Base-by-base conservation (phyloP, 1,284 basidiomycete genomes). In the Ganoderma boninense region DNA sequence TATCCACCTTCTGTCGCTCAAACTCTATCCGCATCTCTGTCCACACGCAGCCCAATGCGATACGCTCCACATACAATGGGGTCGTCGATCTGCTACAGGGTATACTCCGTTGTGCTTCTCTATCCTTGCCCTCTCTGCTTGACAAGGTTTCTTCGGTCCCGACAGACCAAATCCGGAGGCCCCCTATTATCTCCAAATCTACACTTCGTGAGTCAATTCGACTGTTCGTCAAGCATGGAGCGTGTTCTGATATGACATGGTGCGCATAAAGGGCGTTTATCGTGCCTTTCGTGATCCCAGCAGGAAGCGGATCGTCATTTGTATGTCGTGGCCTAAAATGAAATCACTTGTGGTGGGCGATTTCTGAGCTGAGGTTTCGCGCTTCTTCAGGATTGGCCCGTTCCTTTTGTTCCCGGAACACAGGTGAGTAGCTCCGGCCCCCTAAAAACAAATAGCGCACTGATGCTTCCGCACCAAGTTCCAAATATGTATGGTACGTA, bases 401-500 rank as follows among this genome's bases (percentile, higher is more conserved):
- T 90, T 42, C 89, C 89, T 0, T 91, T 88, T 73, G 78, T 82
- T 2, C 88, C 89, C 2, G 87, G 85, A 18, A 90, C 89, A 42
- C 81, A 83, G 79, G 86, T 87, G 67, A 64, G 75, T 75, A 29
- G 40, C 40, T 18, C 10, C 59, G 14, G 14, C 18, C 3, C 40
- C 29, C 13, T n/a, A n/a, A 49, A 49, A 49, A 49, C 8, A 42
- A 23, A 60, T 13, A n/a, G 16, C 1, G 38, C 13, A 52, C 20
- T 61, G 38, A 59, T n/a, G 54, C 38, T 29, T 44, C 52, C 64
- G 63, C 54, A 46, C 46, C 29, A 74, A 88, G 84, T 91, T 89
- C 77, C 88, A 90, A 81, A 87, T 89, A 78, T 91, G 89, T 82
- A 91, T 91, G 89, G 88, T 89, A 62, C 66, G 81, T 64, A 57